Conservation (phyloP, 768 basidiomycete genomes). For the Favolaschia claudopus region DNA sequence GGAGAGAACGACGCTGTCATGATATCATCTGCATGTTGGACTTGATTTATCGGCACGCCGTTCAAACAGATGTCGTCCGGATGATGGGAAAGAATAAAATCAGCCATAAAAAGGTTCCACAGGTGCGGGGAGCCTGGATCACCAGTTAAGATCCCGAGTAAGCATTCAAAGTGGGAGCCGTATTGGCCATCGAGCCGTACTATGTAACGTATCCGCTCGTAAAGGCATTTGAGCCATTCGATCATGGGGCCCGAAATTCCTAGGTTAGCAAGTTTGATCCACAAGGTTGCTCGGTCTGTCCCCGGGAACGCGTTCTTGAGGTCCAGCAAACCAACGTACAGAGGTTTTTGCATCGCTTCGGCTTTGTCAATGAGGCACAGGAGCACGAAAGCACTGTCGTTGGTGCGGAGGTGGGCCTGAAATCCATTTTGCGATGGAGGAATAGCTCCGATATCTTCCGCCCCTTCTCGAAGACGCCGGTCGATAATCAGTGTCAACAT, state of each 20-base stretch:
- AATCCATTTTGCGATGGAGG: conserved; percentile 2
- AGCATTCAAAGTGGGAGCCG: not conserved
- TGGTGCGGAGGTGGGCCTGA: not conserved
- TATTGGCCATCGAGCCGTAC: not conserved
- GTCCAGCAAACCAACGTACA: not conserved
- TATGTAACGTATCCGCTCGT: conserved; percentile 11
- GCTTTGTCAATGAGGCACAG: not conserved
- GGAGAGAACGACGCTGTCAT: not conserved
- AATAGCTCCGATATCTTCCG: not conserved
- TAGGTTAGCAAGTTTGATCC: not conserved
- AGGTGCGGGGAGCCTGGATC: not conserved
- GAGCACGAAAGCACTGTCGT: not conserved
- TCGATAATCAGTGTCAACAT: conserved; percentile 18
- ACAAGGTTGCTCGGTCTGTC: not conserved
- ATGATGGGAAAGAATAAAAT: not conserved
- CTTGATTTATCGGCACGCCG: not conserved
- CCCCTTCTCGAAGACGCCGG: not conserved
- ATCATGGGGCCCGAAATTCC: conserved; percentile 16
- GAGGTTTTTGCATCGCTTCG: not conserved
- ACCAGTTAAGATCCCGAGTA: not conserved
- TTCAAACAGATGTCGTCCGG: not conserved
- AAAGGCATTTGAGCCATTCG: conserved; percentile 16
- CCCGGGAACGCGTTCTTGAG: conserved; percentile 11
- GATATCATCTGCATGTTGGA: conserved; percentile 6
- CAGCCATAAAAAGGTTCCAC: not conserved